Percentiles rank a stretch among this genome's conserved stretches.
phyloP scores from a whole-genome alignment of 352 stramenopile genomes.

The Phytophthora foliorum region DNA sequence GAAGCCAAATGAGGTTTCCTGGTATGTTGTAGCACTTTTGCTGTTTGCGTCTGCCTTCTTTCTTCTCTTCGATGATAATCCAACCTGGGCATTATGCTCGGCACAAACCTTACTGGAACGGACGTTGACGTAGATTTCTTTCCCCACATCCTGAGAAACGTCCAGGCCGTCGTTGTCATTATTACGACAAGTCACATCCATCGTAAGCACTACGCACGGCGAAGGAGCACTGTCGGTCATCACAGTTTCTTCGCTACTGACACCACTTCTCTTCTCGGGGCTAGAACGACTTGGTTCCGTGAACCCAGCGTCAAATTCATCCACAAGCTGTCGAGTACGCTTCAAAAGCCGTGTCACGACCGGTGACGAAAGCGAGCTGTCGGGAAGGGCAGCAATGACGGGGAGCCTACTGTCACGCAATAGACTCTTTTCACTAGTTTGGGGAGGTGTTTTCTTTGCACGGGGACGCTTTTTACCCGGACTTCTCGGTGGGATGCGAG shows the following conservation, averaged over 20 bases:
- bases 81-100: neutral
- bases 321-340: constrained; percentile 38
- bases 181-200: constrained; percentile 37
- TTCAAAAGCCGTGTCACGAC: constrained; percentile 36
- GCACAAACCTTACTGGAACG: neutral
- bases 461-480: constrained; percentile 2
- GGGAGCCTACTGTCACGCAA: neutral
- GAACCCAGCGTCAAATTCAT: constrained; percentile 40
- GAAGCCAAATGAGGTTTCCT: constrained; percentile 11
- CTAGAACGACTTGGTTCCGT: constrained; percentile 6
- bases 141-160: constrained; percentile 19
- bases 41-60: constrained; percentile 14
- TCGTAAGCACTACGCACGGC: constrained; percentile 26
- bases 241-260: constrained; percentile 5
- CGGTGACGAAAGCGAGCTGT: constrained; percentile 29
- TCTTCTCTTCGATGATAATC: constrained; percentile 22
- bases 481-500: constrained; percentile 10
- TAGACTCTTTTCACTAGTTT: constrained; percentile 3
- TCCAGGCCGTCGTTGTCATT: constrained; percentile 26
- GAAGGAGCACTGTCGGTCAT: neutral
- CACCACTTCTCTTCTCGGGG: constrained; percentile 1
- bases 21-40: neutral
- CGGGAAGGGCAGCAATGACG: constrained; percentile 9
- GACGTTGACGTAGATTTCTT: neutral
- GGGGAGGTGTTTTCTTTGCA: constrained; percentile 5